These are phyloP conservation scores for Parachaetomium inaequale DNA, from an alignment of 495 filamentous ascomycete species.

Conservation along the genomic window DNA sequence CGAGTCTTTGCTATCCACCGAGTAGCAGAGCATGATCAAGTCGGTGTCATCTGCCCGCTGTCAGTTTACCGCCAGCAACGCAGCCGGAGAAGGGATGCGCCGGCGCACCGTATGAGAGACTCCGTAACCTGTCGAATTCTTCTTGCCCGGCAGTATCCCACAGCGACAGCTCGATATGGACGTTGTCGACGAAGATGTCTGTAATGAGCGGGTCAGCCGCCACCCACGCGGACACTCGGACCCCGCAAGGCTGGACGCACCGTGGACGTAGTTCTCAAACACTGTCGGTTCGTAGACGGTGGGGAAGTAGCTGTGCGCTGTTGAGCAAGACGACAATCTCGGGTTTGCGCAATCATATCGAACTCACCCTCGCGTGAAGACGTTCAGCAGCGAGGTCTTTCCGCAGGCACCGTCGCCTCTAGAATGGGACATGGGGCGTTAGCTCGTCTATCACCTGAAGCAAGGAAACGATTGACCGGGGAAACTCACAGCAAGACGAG, in stretches of 20 bases:
- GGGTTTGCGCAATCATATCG: neutral
- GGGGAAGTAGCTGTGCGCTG: conserved; percentile 73
- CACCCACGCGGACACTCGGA: neutral
- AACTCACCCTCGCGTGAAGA: conserved; percentile 92
- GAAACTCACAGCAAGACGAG: conserved; percentile 85
- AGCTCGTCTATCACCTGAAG: conserved; percentile 17
- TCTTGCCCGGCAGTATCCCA: conserved; percentile 99
- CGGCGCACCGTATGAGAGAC: conserved; percentile 75
- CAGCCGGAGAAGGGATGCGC: neutral
- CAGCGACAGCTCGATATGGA: conserved; percentile 92
- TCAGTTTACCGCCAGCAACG: conserved; percentile 3
- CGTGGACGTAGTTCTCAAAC: conserved; percentile 99
- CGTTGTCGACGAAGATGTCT: conserved; percentile 97
- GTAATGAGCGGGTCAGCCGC: conserved; percentile 15
- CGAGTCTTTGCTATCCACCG: conserved; percentile 91
- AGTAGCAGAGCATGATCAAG: conserved; percentile 97
- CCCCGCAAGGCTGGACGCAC: conserved; percentile 46
- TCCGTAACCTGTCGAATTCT: conserved; percentile 95
- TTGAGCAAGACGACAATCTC: conserved; percentile 7
- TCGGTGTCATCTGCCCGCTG: conserved; percentile 70
- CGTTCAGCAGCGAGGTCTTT: conserved; percentile 95
- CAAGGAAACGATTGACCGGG: neutral
- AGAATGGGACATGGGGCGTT: conserved; percentile 24
- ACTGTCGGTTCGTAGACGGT: conserved; percentile 99
- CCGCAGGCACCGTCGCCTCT: conserved; percentile 97